Evolutionary conservation across 2,329 filamentous ascomycete genomes (phyloP).

Genomic region (Sporothrix protearum): DNA sequence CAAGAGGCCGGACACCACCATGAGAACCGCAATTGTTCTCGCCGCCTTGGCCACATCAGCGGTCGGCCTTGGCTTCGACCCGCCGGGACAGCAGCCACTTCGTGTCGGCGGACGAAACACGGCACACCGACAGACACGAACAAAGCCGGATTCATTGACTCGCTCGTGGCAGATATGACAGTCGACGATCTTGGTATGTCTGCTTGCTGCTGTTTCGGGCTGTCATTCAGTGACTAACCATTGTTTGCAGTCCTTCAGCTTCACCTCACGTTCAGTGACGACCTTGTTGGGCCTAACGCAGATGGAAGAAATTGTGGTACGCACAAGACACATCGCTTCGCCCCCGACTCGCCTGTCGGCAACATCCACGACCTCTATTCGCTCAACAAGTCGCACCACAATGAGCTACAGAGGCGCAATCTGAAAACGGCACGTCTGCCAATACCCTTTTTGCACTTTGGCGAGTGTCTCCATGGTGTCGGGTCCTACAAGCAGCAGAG

Average conservation of each 20-base stretch:
- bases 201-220: not conserved
- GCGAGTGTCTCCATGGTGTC: constrained; percentile 19
- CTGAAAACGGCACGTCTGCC: not conserved
- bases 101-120: not conserved
- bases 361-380: constrained; percentile 18
- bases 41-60: not conserved
- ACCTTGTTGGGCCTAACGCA: not conserved
- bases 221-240: not conserved
- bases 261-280: constrained; percentile 16
- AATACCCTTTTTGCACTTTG: constrained; percentile 14
- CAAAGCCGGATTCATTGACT: not conserved
- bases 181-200: not conserved
- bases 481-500: constrained; percentile 15
- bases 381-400: constrained; percentile 13
- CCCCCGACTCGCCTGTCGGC: not conserved
- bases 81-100: not conserved
- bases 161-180: constrained; percentile 2
- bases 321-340: not conserved
- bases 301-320: not conserved
- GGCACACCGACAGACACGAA: not conserved
- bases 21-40: not conserved
- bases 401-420: constrained; percentile 1
- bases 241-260: not conserved
- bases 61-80: not conserved
- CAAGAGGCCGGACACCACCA: not conserved